Evolutionary conservation across 139 green algal genomes (phyloP), one percentile per base, ranked within the genome.

Genomic region (Pedinophyceae sp.): DNA sequence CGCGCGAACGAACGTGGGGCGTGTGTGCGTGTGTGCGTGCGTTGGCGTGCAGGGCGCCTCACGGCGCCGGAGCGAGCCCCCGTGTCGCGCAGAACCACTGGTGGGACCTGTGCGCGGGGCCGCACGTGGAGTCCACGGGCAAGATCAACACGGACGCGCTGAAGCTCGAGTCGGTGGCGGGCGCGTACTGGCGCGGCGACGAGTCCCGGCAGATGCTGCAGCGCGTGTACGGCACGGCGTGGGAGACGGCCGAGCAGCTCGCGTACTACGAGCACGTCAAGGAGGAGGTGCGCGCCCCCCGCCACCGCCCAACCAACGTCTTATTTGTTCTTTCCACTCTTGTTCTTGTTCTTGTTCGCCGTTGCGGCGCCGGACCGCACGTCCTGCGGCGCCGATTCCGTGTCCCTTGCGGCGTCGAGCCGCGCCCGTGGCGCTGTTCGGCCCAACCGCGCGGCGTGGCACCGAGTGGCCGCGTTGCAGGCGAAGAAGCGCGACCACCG

Each of bases 71-170:
- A n/a, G n/a, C n/a, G n/a, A n/a, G n/a, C n/a, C n/a, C n/a, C n/a
- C n/a, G n/a, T n/a, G n/a, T n/a, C n/a, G n/a, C 34, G 13, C 34
- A 7, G 34, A 7, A 77, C 13, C 67, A 81, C 63, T 84, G 81
- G 83, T 96, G 89, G 89, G 87, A 96, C 68, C 64, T 97, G 55
- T 96, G 88, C 64, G 87, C 84, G 1, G 90, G 89, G 2, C 89
- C 89, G 1, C 89, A 98, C 63, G 85, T 98, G 15, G 57, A 74
- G 17, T 58, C 38, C 51, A 98, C 90, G 0, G 72, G 76, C 1
- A 62, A 81, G 25, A 85, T 98, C 24, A 68, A 82, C 24, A 55
- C 73, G 3, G 73, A 86, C 13, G 88, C 78, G 0, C 68, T 98
- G 23, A 75, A 91, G 50, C 73, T 98, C 54, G 89, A 98, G 72